Evolutionary conservation across 768 basidiomycete species (phyloP).

Genomic region (Leccinum aurantiacum): DNA sequence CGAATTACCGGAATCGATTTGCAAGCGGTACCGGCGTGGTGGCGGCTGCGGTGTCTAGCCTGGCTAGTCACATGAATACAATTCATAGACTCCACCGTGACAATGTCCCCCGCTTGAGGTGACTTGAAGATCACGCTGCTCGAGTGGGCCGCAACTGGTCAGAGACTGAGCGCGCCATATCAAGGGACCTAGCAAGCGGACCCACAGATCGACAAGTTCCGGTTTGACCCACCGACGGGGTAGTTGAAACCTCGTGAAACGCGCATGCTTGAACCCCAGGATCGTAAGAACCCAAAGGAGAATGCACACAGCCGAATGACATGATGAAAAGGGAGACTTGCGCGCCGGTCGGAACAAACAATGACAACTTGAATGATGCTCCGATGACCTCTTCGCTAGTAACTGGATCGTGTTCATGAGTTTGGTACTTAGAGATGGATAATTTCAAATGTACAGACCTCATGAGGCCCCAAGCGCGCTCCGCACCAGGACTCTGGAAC

Average conservation of each 20-base stretch:
- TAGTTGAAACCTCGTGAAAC: constrained; percentile 16
- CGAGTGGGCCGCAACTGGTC: neutral
- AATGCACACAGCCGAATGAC: constrained; percentile 26
- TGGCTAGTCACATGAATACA: neutral
- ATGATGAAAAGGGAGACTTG: constrained; percentile 7
- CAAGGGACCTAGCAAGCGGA: constrained; percentile 2
- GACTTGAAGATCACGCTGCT: constrained; percentile 8
- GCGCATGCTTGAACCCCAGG: constrained; percentile 18
- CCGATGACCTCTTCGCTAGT: constrained; percentile 3
- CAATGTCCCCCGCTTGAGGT: constrained; percentile 4
- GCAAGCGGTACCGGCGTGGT: constrained; percentile 24
- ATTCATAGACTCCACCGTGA: neutral
- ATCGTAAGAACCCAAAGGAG: constrained; percentile 22
- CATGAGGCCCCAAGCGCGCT: constrained; percentile 2
- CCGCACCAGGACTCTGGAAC: constrained; percentile 7
- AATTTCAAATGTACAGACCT: constrained; percentile 19
- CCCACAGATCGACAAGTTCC: constrained; percentile 1
- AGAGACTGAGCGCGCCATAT: neutral
- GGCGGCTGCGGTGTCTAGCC: constrained; percentile 10
- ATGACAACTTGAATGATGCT: constrained; percentile 8
- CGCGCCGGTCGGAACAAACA: neutral
- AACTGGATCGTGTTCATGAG: constrained; percentile 9
- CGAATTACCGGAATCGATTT: constrained; percentile 17
- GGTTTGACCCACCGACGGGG: constrained; percentile 9
- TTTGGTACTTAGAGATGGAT: constrained; percentile 12